Evolutionary conservation across 2,329 filamentous ascomycete genomes (phyloP), one percentile per base, ranked within the genome.

Genomic region (Cryphonectria naterciae): DNA sequence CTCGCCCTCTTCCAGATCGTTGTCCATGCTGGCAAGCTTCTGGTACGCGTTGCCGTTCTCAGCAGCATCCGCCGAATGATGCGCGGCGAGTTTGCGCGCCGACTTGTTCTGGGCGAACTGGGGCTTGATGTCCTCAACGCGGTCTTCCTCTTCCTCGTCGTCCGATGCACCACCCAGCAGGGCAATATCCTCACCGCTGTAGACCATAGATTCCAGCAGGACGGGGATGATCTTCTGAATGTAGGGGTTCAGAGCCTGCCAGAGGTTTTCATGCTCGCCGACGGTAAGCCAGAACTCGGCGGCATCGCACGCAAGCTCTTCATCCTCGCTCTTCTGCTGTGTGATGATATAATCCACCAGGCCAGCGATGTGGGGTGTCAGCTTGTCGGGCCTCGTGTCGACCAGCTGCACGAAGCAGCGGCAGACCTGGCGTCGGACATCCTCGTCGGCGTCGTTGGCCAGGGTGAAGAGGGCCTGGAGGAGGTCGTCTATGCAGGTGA

Each of bases 211-310:
- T 75, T 96, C 90, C 10, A 99, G 87, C 67, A 99, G 84, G 1
- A 98, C 92, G 0, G 96, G 96, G 41, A 99, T 92, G 74, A 98
- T 95, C 79, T 93, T 93, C 74, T 88, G 82, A 69, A 98, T 88
- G 78, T 93, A 93, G 0, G 94, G 94, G 11, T 87, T 90, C 62
- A 99, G 85, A 0, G 89, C 87, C 75, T 90, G 87, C 83, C 93
- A 94, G 68, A 98, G 83, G 71, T 92, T 88, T 58, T 93, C 88
- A 78, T 97, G 93, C 79, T 98, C 96, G 72, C 94, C 95, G 28
- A 97, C 91, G 54, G 94, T 94, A 61, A 99, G 88, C 94, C 97
- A 99, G 79, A 99, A 99, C 80, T 99, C 96, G 6, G 96, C 94
- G 11, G 96, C 96, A 79, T 99, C 96, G 74, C 97, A 91, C 52